Conservation (phyloP, 306 rosid genomes). For the Malus fusca region DNA sequence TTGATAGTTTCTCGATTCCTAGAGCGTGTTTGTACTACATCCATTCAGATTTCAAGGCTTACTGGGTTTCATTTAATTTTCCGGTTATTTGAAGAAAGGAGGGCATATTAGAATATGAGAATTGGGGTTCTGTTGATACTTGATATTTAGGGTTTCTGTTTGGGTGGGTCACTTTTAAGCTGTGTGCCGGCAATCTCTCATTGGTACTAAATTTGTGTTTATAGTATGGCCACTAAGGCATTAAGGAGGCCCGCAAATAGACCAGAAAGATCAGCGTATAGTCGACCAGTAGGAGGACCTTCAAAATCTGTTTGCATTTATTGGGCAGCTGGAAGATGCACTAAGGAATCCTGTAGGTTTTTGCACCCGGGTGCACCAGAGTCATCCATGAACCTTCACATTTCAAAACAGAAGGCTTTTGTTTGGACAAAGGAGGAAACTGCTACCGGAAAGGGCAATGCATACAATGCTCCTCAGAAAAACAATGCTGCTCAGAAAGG, state of each 20-base stretch:
- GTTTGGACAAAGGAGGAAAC: neutral
- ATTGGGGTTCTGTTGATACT: neutral
- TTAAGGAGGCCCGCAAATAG: neutral
- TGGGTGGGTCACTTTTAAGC: neutral
- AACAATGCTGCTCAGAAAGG: neutral
- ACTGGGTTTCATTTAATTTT: neutral
- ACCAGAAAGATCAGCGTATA: neutral
- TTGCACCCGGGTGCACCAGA: neutral
- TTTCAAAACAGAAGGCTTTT: neutral
- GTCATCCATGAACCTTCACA: neutral
- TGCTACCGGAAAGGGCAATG: neutral
- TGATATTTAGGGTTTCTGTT: neutral
- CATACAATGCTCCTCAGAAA: neutral
- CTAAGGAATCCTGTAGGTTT: neutral
- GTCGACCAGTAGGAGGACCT: neutral
- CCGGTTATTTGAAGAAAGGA: neutral
- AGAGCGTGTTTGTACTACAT: neutral
- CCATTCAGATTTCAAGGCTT: neutral
- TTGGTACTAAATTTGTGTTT: neutral
- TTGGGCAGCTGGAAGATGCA: neutral
- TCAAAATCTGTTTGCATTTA: neutral
- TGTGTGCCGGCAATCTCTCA: neutral
- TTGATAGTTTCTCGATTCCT: neutral
- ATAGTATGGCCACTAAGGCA: slow-evolving; percentile 2
- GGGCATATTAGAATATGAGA: neutral